These are phyloP conservation scores for Trichophyton verrucosum DNA, from an alignment of 2,329 filamentous ascomycete species.

Conservation along the genomic window DNA sequence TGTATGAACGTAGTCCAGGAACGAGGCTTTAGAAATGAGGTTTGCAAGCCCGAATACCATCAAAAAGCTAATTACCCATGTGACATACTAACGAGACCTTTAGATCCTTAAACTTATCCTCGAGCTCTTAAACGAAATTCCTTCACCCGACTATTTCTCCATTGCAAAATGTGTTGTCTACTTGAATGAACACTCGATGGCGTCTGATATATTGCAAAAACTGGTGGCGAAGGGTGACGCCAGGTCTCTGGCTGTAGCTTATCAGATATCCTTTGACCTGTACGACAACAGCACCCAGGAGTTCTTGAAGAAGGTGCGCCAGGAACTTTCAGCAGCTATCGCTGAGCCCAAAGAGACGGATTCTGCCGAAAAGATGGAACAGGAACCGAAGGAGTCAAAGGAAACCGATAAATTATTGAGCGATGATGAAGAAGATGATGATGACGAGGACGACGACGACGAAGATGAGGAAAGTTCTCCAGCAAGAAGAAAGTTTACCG, in stretches of 20 bases:
- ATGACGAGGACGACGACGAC: constrained; percentile 26
- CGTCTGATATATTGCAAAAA: constrained; percentile 70
- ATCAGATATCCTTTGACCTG: constrained; percentile 94
- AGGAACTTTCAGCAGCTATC: constrained; percentile 53
- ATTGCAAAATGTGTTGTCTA: constrained; percentile 98
- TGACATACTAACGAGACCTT: background rate
- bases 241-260: constrained; percentile 71
- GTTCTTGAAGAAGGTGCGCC: constrained; percentile 80
- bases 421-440: constrained; percentile 27
- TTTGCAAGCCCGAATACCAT: constrained; percentile 19
- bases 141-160: constrained; percentile 89
- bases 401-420: constrained; percentile 40
- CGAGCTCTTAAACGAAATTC: constrained; percentile 87
- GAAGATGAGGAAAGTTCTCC: constrained; percentile 40
- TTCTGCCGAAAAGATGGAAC: constrained; percentile 40
- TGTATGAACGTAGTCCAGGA: constrained; percentile 98
- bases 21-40: constrained; percentile 63
- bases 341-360: constrained; percentile 28
- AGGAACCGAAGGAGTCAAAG: constrained; percentile 43
- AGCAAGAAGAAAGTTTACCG: constrained; percentile 29
- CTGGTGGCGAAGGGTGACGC: constrained; percentile 69
- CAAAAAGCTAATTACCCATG: background rate
- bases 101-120: constrained; percentile 82
- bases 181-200: constrained; percentile 80
- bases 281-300: constrained; percentile 99